Base-by-base conservation (phyloP, 352 stramenopile genomes). In the Plasmopara muralis region DNA sequence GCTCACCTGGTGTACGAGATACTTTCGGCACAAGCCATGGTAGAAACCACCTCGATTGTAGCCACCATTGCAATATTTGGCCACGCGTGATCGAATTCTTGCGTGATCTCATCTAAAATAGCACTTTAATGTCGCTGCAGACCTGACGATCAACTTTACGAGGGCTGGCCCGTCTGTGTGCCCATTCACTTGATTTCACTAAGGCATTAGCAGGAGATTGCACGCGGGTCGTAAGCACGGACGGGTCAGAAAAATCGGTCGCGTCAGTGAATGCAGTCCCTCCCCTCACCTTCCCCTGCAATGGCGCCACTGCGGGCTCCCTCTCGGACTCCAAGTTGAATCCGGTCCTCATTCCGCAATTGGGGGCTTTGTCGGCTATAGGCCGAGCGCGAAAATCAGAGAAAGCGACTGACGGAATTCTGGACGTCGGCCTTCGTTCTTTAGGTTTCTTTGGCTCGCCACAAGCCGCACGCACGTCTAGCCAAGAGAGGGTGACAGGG, bases 331-430 rank as follows among this genome's bases (percentile, higher is more conserved):
- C 62, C 66, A 62, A 64, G 49, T 53, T 53, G 57, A 64, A 71
- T 65, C 55, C 47, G 38, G 50, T 62, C 49, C 43, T 51, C 63
- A 71, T 71, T 71, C 47, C 47, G 50, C 62, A 57, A 70, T 70
- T 70, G 44, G 55, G 60, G 50, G 49, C 53, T 60, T 60, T 39
- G 57, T 35, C 42, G 55, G 49, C 47, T 53, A 50, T 41, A 43
- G 15, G 16, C 33, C 53, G 18, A 31, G 38, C 34, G 33, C n/a
- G 33, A 20, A 51, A 37, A 39, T 4, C 3, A 28, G 7, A 25
- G 31, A 14, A 18, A 30, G 43, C 43, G 29, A 40, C 29, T 20
- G 29, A 15, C 28, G 28, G n/a, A n/a, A n/a, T 40, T 5, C 31
- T 35, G 6, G 31, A 35, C 31, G 6, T 29, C 13, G 28, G n/a